These are phyloP conservation scores for Coemansia sp. DNA, from an alignment of 192 early-diverging fungal species.

Conservation along the genomic window DNA sequence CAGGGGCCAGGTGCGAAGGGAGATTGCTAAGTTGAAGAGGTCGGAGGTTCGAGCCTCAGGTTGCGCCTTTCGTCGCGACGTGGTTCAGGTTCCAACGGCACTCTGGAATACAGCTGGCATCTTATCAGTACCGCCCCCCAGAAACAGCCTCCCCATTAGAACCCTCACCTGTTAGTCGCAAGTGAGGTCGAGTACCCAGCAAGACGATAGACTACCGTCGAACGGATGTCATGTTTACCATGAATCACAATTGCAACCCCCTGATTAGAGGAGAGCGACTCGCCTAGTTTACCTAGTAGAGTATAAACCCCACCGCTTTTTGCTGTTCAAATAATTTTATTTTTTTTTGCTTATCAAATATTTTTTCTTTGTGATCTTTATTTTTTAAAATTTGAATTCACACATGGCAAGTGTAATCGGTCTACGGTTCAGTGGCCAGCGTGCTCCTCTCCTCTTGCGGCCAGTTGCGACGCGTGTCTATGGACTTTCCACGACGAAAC, in stretches of 20 bases:
- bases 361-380: background rate
- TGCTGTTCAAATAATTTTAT: background rate
- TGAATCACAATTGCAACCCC: too few species aligned
- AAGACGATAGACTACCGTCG: too few species aligned
- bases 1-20: background rate
- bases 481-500: background rate
- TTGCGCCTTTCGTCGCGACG: background rate
- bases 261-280: background rate
- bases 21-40: background rate
- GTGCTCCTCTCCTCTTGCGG: conserved; percentile 16
- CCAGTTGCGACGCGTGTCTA: conserved; percentile 8
- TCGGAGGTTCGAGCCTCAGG: background rate
- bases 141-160: too few species aligned
- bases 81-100: background rate
- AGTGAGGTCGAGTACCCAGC: too few species aligned
- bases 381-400: background rate
- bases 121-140: background rate
- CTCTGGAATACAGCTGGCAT: background rate
- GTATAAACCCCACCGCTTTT: background rate
- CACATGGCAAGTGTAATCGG: conserved; percentile 32
- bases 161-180: too few species aligned
- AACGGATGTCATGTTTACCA: too few species aligned
- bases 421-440: conserved; percentile 11
- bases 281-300: background rate
- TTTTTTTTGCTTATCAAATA: background rate